Base-by-base conservation (phyloP, 306 rosid species). In the Ormosia semicastrata region DNA sequence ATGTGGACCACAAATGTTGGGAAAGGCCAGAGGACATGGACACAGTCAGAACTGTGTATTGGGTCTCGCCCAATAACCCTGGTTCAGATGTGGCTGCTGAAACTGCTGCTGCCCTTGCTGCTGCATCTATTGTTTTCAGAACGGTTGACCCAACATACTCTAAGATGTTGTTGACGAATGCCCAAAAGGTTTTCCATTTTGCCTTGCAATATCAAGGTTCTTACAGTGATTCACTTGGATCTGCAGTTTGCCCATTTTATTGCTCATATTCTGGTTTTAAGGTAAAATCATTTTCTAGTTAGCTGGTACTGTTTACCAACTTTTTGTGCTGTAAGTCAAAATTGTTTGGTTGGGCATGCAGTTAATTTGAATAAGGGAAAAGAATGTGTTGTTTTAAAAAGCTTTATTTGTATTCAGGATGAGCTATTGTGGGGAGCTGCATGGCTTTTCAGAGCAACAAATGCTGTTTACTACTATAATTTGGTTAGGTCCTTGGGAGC, bases 21-120 rank as follows among this genome's bases (percentile, higher is more conserved):
- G 99, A 92, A 50, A 89, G 99, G 54, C 98, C 99, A 1, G 99
- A 95, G 78, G 98, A 95, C 79, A 95, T 95, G 98, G 89, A 88
- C 84, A 90, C 97, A 0, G 71, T 15, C 0, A 88, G 99, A 13
- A 65, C 92, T 0, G 93, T 93, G 0, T 93, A 90, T 41, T 93
- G 85, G 33, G 92, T 95, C 57, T 93, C 99, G 2, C 72, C 89
- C 2, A 33, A 67, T 13, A 89, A 84, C 30, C 98, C 98, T 0
- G 98, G 99, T 32, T 95, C 99, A 0, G 99, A 95, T 29, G 98
- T 93, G 1, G 99, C 99, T 2, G 98, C 89, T 52, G 99, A 95
- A 87, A 95, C 97, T 0, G 94, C 96, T 0, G 98, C 99, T 1
- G 99, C 99, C 1, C 81, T 95, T 17, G 96, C 98, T 4, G 92